Conservation (phyloP, 2,329 filamentous ascomycete species). For the Diplodia sapinea region DNA sequence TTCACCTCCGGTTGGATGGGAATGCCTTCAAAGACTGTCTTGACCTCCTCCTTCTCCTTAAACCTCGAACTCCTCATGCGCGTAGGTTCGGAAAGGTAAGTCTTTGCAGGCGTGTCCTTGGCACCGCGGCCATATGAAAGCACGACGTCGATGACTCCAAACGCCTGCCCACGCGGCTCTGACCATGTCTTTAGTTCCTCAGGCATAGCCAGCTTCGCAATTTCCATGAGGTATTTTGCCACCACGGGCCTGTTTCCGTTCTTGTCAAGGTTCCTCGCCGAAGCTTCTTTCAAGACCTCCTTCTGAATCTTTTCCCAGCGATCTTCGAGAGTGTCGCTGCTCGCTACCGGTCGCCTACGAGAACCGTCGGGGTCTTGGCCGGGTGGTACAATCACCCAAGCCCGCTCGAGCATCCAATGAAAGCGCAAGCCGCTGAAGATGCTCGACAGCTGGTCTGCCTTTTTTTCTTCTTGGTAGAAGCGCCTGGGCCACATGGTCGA, state of each 20-base stretch:
- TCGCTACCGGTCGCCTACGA: slow-evolving; percentile 29
- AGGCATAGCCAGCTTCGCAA: slow-evolving; percentile 49
- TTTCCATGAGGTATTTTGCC: slow-evolving; percentile 47
- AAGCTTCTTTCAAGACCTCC: slow-evolving; percentile 44
- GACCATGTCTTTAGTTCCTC: slow-evolving; percentile 42
- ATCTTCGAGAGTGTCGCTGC: slow-evolving; percentile 33
- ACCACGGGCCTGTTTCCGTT: slow-evolving; percentile 43
- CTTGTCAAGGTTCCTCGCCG: slow-evolving; percentile 43
- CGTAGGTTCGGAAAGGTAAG: slow-evolving; percentile 10
- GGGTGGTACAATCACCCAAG: slow-evolving; percentile 51
- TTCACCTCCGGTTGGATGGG: no score
- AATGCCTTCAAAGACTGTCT: background rate
- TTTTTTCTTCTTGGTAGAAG: slow-evolving; percentile 34
- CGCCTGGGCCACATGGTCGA: slow-evolving; percentile 40
- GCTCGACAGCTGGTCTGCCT: slow-evolving; percentile 36
- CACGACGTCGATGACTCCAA: slow-evolving; percentile 49
- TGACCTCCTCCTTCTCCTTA: background rate
- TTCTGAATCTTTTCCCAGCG: slow-evolving; percentile 46
- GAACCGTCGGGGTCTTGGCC: slow-evolving; percentile 38
- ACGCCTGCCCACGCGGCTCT: slow-evolving; percentile 39
- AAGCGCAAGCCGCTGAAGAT: slow-evolving; percentile 50
- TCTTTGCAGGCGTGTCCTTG: slow-evolving; percentile 19
- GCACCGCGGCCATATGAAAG: slow-evolving; percentile 32
- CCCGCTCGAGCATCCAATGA: slow-evolving; percentile 50
- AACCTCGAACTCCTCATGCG: slow-evolving; percentile 3